phyloP scores from a whole-genome alignment of 805 yeast species.

The Teunomyces gatunensis region DNA sequence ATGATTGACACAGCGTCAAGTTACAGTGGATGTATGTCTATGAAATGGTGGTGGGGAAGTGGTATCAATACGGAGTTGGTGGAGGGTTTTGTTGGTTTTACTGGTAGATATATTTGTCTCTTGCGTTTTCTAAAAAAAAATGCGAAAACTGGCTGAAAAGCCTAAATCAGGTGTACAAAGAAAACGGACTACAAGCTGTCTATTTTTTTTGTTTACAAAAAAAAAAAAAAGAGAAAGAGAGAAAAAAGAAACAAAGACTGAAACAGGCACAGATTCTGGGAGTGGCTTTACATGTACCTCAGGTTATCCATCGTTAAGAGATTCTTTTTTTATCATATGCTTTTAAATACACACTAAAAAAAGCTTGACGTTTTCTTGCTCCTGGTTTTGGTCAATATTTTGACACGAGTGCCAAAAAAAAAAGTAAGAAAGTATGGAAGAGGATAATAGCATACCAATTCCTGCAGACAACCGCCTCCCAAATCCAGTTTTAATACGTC shows the following conservation, averaged over 20 bases:
- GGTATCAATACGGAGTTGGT: not conserved
- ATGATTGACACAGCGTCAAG: not conserved
- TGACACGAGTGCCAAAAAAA: not conserved
- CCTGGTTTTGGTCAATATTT: too few relatives aligned
- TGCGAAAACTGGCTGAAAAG: not conserved
- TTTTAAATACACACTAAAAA: too few relatives aligned
- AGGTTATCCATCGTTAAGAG: too few relatives aligned
- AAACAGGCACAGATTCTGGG: too few relatives aligned
- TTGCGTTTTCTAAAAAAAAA: not conserved
- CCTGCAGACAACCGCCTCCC: not conserved
- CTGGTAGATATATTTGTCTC: not conserved
- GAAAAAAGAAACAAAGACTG: not conserved
- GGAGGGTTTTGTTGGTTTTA: not conserved
- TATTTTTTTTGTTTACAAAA: not conserved
- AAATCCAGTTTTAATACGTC: too few relatives aligned
- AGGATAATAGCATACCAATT: not conserved
- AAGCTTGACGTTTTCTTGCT: too few relatives aligned
- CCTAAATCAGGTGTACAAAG: not conserved
- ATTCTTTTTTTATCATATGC: too few relatives aligned
- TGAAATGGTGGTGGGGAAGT: not conserved
- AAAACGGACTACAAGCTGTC: not conserved
- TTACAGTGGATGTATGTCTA: not conserved
- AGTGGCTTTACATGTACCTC: too few relatives aligned
- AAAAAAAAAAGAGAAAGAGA: not conserved
- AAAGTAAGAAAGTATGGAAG: not conserved